Conservation (phyloP, 1,139 yeast species). For the Debaryomyces fabryi region DNA sequence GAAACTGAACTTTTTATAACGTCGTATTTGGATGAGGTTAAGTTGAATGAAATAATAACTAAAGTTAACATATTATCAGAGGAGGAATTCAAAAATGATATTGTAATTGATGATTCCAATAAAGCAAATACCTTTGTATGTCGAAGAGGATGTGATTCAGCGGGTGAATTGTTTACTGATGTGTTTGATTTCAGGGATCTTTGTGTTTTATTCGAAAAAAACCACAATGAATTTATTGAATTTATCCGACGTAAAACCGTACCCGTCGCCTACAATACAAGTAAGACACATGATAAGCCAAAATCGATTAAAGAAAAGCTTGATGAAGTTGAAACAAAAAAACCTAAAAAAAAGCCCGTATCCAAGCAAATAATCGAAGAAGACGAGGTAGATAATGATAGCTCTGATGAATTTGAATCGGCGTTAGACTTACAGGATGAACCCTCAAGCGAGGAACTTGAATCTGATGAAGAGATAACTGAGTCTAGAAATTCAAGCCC, state of each 20-base stretch:
- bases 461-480: slow-evolving; percentile 15
- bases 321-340: slow-evolving; percentile 7
- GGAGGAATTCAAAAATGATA: slow-evolving; percentile 23
- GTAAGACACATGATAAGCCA: slow-evolving; percentile 7
- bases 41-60: slow-evolving; percentile 30
- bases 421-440: slow-evolving; percentile 5
- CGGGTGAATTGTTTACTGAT: slow-evolving; percentile 33
- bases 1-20: slow-evolving; percentile 47
- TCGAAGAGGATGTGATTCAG: slow-evolving; percentile 40
- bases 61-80: slow-evolving; percentile 39
- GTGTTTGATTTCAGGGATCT: slow-evolving; percentile 40
- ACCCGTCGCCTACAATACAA: slow-evolving; percentile 22
- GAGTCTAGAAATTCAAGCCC: slow-evolving; percentile 13
- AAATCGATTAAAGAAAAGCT: slow-evolving; percentile 9
- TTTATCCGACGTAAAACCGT: slow-evolving; percentile 29
- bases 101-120: slow-evolving; percentile 35
- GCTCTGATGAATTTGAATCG: slow-evolving; percentile 8
- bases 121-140: slow-evolving; percentile 35
- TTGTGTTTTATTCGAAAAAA: slow-evolving; percentile 20
- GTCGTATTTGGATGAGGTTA: slow-evolving; percentile 36
- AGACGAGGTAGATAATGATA: background rate
- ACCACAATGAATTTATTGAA: slow-evolving; percentile 30
- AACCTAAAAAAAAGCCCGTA: background rate
- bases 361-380: slow-evolving; percentile 10
- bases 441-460: slow-evolving; percentile 5